These are phyloP conservation scores for Hygrocybe punicea DNA, from an alignment of 768 basidiomycete species.

Conservation along the genomic window DNA sequence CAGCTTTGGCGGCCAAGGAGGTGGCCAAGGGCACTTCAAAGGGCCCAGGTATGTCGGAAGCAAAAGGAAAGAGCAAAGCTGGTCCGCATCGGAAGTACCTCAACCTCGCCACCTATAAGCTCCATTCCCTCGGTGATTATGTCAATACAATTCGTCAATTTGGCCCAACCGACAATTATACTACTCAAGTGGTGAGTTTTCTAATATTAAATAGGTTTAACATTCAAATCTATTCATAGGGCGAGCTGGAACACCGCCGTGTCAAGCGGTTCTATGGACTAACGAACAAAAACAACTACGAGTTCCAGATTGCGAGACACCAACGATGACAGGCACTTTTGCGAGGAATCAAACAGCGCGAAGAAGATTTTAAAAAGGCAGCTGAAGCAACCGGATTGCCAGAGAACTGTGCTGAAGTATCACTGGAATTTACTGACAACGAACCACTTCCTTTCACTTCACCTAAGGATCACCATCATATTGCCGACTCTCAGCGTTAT, in stretches of 20 bases:
- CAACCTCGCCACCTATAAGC: slow-evolving; percentile 37
- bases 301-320: slow-evolving; percentile 21
- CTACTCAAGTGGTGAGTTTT: slow-evolving; percentile 39
- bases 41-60: not conserved
- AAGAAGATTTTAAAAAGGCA: not conserved
- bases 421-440: not conserved
- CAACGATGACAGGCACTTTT: slow-evolving; percentile 9
- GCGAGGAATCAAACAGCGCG: not conserved
- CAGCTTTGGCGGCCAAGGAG: slow-evolving; percentile 5
- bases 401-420: not conserved
- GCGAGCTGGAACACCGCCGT: slow-evolving; percentile 34
- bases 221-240: slow-evolving; percentile 18
- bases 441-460: slow-evolving; percentile 4
- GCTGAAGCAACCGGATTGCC: not conserved
- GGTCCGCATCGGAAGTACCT: slow-evolving; percentile 14
- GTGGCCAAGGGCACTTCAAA: not conserved
- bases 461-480: slow-evolving; percentile 10
- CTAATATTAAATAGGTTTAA: not conserved
- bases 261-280: slow-evolving; percentile 33
- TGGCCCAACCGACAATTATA: slow-evolving; percentile 40
- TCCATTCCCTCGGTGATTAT: slow-evolving; percentile 40
- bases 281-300: slow-evolving; percentile 26
- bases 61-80: not conserved
- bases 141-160: slow-evolving; percentile 24
- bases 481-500: slow-evolving; percentile 21